Percentiles rank a stretch among this genome's conserved stretches.
Evolutionary conservation across 306 rosid species (phyloP).

Genomic region (Canavalia ensiformis): DNA sequence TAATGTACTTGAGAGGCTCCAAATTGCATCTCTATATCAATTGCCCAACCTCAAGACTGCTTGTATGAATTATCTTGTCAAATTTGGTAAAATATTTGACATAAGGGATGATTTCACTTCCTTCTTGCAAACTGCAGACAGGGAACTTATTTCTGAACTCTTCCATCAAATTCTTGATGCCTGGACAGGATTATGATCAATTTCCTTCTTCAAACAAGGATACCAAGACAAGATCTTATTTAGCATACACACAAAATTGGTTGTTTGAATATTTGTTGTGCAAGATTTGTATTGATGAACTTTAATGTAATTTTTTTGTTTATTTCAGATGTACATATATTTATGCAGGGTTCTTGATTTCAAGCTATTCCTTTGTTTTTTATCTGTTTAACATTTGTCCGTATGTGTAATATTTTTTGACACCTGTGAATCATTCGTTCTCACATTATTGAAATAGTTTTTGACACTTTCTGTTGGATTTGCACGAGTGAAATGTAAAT

Average conservation of each 20-base stretch:
- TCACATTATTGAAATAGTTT: background rate
- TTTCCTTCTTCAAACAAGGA: slow-evolving; percentile 42
- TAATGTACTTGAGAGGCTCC: slow-evolving; percentile 94
- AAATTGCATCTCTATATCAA: slow-evolving; percentile 69
- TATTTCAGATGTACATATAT: slow-evolving; percentile 41
- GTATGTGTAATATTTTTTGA: background rate
- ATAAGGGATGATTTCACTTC: slow-evolving; percentile 51
- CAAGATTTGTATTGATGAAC: slow-evolving; percentile 56
- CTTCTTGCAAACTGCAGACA: slow-evolving; percentile 71
- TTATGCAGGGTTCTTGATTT: slow-evolving; percentile 44
- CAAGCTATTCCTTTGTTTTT: background rate
- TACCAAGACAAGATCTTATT: slow-evolving; percentile 29
- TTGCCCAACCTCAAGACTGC: slow-evolving; percentile 68
- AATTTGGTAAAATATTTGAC: slow-evolving; percentile 78
- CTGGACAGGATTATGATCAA: slow-evolving; percentile 86
- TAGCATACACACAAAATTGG: slow-evolving; percentile 48
- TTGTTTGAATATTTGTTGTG: slow-evolving; percentile 54
- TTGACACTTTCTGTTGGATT: background rate
- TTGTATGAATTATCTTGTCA: slow-evolving; percentile 80
- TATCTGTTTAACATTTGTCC: background rate
- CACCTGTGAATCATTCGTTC: background rate
- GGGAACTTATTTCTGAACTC: slow-evolving; percentile 83
- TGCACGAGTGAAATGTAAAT: background rate
- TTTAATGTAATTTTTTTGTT: slow-evolving; percentile 59
- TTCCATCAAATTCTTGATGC: slow-evolving; percentile 79